Evolutionary conservation across 192 early-diverging fungal genomes (phyloP).

Genomic region (Podila horticola): DNA sequence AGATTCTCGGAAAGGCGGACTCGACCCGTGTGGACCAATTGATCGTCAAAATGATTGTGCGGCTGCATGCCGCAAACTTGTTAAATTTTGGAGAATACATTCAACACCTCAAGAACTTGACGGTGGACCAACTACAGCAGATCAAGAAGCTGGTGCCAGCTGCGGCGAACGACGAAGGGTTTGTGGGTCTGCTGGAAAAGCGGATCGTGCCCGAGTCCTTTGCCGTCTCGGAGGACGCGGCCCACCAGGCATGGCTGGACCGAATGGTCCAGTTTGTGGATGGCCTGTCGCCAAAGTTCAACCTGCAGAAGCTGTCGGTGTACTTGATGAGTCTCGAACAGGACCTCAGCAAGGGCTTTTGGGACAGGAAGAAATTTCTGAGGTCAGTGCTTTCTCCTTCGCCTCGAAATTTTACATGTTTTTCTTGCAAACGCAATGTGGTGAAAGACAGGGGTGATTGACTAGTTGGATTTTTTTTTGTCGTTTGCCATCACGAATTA

Average conservation of each 20-base stretch:
- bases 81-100: neutral
- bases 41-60: constrained; percentile 18
- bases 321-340: constrained; percentile 30
- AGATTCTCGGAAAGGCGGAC: constrained; percentile 34
- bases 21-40: constrained; percentile 18
- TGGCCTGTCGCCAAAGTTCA: constrained; percentile 36
- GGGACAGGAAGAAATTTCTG: constrained; percentile 32
- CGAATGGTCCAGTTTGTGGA: constrained; percentile 33
- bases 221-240: constrained; percentile 7
- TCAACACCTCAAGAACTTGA: constrained; percentile 8
- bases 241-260: constrained; percentile 29
- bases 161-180: constrained; percentile 27
- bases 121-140: constrained; percentile 13
- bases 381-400: constrained; percentile 7
- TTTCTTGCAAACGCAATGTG: neutral
- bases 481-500: neutral
- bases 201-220: constrained; percentile 25
- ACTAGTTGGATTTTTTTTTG: neutral
- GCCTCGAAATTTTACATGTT: neutral
- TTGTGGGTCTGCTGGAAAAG: constrained; percentile 24
- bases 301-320: constrained; percentile 34
- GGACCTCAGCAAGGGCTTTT: constrained; percentile 21
- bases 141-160: constrained; percentile 8
- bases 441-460: too few species aligned
- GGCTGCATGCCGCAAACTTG: constrained; percentile 8